Conservation (phyloP, 371 early-diverging fungal species). For the Rhizopus sp. region DNA sequence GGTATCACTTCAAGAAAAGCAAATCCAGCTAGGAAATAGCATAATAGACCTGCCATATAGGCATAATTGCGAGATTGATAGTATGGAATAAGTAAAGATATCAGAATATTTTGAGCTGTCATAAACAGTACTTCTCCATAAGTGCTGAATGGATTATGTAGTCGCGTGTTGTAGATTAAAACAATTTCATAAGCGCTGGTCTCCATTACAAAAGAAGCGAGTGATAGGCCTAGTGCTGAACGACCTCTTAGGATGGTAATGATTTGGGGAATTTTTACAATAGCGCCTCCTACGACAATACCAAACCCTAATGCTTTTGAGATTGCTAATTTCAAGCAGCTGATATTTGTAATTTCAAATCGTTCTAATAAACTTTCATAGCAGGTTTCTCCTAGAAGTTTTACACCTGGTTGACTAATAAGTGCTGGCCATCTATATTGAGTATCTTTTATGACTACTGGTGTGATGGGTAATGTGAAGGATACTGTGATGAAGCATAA, state of each 20-base stretch:
- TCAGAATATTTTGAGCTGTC: constrained; percentile 74
- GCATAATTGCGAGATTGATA: constrained; percentile 32
- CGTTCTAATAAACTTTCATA: constrained; percentile 69
- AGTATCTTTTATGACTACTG: not conserved
- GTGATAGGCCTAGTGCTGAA: constrained; percentile 82
- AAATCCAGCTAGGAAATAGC: constrained; percentile 2
- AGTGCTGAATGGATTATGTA: constrained; percentile 87
- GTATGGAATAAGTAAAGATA: constrained; percentile 66
- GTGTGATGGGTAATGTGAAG: not conserved
- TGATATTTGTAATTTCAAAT: constrained; percentile 61
- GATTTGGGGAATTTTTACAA: constrained; percentile 97
- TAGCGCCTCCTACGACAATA: constrained; percentile 85
- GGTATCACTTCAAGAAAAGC: constrained; percentile 31
- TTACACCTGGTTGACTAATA: constrained; percentile 53
- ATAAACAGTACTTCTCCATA: constrained; percentile 87
- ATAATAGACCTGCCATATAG: not conserved
- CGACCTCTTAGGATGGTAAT: constrained; percentile 76
- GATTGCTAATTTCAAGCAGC: constrained; percentile 80
- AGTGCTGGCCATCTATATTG: constrained; percentile 17
- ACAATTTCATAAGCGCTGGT: constrained; percentile 77
- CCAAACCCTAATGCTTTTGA: constrained; percentile 92
- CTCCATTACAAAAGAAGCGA: constrained; percentile 82
- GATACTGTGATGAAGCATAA: too few relatives aligned
- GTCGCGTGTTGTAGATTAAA: constrained; percentile 83
- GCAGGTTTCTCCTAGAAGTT: constrained; percentile 72